Evolutionary conservation across 2,329 filamentous ascomycete genomes (phyloP), one percentile per base, ranked within the genome.

Genomic region (Pezicula carpinea): DNA sequence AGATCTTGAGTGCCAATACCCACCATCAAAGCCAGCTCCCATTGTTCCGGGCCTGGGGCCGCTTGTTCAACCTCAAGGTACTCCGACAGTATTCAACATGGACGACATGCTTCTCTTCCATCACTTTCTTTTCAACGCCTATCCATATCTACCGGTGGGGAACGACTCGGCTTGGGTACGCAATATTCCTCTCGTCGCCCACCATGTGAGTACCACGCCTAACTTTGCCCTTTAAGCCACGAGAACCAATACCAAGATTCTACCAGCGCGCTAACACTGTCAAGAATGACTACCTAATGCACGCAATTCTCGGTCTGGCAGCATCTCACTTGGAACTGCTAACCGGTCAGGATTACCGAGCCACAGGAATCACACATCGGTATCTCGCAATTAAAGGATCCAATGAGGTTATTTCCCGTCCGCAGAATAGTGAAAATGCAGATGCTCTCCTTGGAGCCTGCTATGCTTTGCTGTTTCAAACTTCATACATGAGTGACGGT

Each of bases 71-170:
- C 48, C 47, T 18, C 55, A 57, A 76, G 51, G 67, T 75, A 53
- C 76, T 52, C 71, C 79, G n/a, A 77, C 76, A 3, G 62, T 81
- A 0, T 82, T 83, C 59, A 80, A 71, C 44, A 56, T 82, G 47
- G 75, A 79, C 42, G 82, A 85, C 56, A 83, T 86, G 81, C 76
- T 80, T 32, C 76, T 85, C 60, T 85, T 85, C 55, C 82, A 85
- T 60, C 80, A 85, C 61, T 85, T 85, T 54, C 65, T 85, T 14
- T 66, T 76, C 22, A 70, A 73, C 31, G 82, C 79, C 53, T 80
- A 80, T 57, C 83, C 83, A 2, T 76, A 82, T 61, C 72, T 85
- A 19, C 82, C 83, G 0, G 65, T 85, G 15, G 82, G 80, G 34
- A 81, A 82, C 51, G 80, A 87, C 53, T 69, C 74, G 6, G 71